Evolutionary conservation across 2,329 filamentous ascomycete species (phyloP), one percentile per base, ranked within the genome.

Genomic region (Balansia obtecta): DNA sequence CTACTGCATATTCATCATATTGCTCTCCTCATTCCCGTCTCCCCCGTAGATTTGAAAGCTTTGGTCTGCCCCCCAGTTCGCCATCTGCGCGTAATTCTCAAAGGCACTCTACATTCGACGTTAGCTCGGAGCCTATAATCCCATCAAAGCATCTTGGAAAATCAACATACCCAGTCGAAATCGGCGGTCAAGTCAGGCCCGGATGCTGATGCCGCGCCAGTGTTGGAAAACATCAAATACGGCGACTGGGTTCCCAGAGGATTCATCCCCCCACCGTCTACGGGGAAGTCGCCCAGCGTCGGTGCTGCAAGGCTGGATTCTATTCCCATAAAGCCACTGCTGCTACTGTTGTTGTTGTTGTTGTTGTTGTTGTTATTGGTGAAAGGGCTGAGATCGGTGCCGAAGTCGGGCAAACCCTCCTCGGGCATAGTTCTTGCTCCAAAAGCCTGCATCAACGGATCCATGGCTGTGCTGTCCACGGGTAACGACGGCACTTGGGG

Each of bases 81-180:
- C 70, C 58, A 65, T 63, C 53, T 81, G 77, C 0, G 77, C 71
- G 53, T 75, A 80, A 48, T 71, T 79, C 53, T 81, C 77, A 45
- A 81, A 74, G 12, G 74, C 72, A 42, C 73, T 72, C 77, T 80
- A 32, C 10, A 37, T 43, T 18, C 20, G 30, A n/a, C 13, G 16
- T 30, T 40, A 48, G 18, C n/a, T 40, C 37, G 12, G 16, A 22
- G 18, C 10, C 11, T 4, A 13, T 13, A 32, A 39, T 12, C 32
- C 11, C 11, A 39, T n/a, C 37, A 11, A 32, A 27, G 16, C 6
- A 37, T 41, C 8, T 22, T 4, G 18, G 13, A 13, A 16, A 13
- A 3, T 11, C 8, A 30, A 59, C 75, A 62, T 69, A 80, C 77
- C 77, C 77, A 81, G 63, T 81, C 76, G 59, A 81, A 77, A 46